phyloP scores from a whole-genome alignment of 1,139 yeast genomes.

The Oligophagozyma castellii region DNA sequence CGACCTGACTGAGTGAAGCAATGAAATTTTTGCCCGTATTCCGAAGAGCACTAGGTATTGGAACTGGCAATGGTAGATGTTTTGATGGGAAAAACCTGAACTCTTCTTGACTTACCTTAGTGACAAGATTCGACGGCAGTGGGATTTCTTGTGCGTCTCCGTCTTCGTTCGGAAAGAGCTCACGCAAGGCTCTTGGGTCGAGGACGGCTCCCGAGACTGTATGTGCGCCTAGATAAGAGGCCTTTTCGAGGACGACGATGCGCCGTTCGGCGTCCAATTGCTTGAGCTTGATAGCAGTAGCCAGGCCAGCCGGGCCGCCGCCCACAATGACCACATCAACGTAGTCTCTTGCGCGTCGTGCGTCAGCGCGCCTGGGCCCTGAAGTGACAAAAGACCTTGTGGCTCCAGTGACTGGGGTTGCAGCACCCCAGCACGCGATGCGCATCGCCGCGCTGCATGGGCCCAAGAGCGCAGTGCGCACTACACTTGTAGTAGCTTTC shows the following conservation, averaged over 20 bases:
- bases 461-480: neutral
- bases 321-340: constrained; percentile 95
- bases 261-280: constrained; percentile 72
- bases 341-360: too few species aligned
- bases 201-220: constrained; percentile 87
- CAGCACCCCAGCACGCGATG: too few species aligned
- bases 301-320: constrained; percentile 95
- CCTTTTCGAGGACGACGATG: constrained; percentile 82
- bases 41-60: constrained; percentile 86
- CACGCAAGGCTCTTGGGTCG: constrained; percentile 78
- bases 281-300: constrained; percentile 81
- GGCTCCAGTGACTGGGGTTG: too few species aligned
- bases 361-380: too few species aligned
- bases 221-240: constrained; percentile 85
- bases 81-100: constrained; percentile 50
- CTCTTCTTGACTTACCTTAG: constrained; percentile 54
- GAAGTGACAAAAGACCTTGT: too few species aligned
- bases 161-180: constrained; percentile 65
- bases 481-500: neutral
- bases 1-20: constrained; percentile 71
- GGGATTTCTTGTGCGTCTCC: constrained; percentile 51
- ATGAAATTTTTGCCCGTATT: constrained; percentile 75
- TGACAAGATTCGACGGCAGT: constrained; percentile 60
- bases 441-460: neutral
- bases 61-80: constrained; percentile 49